phyloP scores from a whole-genome alignment of 345 rosid species.

The Durio zibethinus region DNA sequence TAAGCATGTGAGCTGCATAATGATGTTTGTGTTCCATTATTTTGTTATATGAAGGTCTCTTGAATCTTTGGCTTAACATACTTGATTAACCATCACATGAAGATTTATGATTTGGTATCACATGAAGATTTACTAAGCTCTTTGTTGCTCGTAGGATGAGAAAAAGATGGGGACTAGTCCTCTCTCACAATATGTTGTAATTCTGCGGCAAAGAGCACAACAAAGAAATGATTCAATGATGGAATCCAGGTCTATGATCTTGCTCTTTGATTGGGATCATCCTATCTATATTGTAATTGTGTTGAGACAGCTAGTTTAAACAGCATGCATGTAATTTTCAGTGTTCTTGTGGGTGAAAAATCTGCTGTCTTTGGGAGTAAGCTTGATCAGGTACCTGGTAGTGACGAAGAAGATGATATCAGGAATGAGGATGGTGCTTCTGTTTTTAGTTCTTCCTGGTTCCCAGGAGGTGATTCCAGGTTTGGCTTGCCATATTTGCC shows the following conservation, averaged over 20 bases:
- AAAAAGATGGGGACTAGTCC: conserved; percentile 66
- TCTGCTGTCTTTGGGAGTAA: conserved; percentile 52
- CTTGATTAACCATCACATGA: neutral
- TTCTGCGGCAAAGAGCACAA: conserved; percentile 57
- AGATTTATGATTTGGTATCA: conserved; percentile 17
- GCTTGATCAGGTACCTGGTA: conserved; percentile 32
- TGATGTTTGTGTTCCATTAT: neutral
- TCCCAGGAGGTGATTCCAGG: conserved; percentile 68
- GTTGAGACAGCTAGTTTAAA: neutral
- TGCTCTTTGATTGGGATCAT: neutral
- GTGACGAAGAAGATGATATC: conserved; percentile 57
- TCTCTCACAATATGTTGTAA: conserved; percentile 50
- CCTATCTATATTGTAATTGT: neutral
- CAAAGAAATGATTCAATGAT: conserved; percentile 64
- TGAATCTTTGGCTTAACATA: neutral
- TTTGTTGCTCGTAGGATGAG: conserved; percentile 47
- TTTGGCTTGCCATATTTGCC: conserved; percentile 22
- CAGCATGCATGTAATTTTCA: conserved; percentile 30
- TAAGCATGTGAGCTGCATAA: neutral
- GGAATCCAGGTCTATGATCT: conserved; percentile 70
- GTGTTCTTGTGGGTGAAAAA: conserved; percentile 80
- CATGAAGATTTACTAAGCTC: conserved; percentile 25
- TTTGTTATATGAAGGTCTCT: neutral
- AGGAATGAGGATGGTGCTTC: conserved; percentile 46
- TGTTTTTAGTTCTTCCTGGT: conserved; percentile 80